Evolutionary conservation across 2,329 filamentous ascomycete genomes (phyloP).

Genomic region (Talaromyces sp.): DNA sequence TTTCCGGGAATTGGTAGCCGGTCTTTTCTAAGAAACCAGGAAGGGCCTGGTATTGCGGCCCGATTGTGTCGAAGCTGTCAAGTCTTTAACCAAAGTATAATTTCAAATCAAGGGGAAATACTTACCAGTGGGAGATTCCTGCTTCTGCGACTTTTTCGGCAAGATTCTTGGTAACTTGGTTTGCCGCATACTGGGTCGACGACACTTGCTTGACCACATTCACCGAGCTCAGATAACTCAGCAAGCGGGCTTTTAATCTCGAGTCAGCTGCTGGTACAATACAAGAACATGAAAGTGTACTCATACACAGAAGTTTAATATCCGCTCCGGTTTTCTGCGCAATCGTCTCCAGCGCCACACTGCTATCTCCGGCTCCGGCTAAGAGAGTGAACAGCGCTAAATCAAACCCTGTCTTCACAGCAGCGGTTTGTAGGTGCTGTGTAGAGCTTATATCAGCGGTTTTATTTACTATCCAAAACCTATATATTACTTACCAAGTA

Average conservation of each 20-base stretch:
- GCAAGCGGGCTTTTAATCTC: slow-evolving; percentile 11
- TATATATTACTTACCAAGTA: background rate
- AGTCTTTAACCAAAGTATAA: background rate
- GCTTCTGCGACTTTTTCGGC: background rate
- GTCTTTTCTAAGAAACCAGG: slow-evolving; percentile 20
- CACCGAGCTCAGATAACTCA: slow-evolving; percentile 19
- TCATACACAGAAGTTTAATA: background rate
- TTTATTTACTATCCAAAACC: background rate
- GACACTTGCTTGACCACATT: slow-evolving; percentile 11
- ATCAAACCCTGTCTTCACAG: slow-evolving; percentile 15
- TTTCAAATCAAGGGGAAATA: background rate
- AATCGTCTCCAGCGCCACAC: background rate
- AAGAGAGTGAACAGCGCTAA: slow-evolving; percentile 14
- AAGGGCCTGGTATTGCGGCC: background rate
- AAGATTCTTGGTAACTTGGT: slow-evolving; percentile 15
- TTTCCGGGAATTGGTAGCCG: slow-evolving; percentile 20
- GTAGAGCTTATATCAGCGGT: background rate
- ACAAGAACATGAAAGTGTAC: slow-evolving; percentile 9
- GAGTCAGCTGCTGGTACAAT: slow-evolving; percentile 8
- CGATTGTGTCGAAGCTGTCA: background rate
- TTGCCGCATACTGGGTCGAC: slow-evolving; percentile 14
- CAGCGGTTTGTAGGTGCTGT: slow-evolving; percentile 15
- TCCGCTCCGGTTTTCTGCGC: background rate
- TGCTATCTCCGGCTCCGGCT: background rate
- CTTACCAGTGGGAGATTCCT: background rate